phyloP scores from a whole-genome alignment of 164 flowering plant genomes.

The Chimonanthus salicifolius region DNA sequence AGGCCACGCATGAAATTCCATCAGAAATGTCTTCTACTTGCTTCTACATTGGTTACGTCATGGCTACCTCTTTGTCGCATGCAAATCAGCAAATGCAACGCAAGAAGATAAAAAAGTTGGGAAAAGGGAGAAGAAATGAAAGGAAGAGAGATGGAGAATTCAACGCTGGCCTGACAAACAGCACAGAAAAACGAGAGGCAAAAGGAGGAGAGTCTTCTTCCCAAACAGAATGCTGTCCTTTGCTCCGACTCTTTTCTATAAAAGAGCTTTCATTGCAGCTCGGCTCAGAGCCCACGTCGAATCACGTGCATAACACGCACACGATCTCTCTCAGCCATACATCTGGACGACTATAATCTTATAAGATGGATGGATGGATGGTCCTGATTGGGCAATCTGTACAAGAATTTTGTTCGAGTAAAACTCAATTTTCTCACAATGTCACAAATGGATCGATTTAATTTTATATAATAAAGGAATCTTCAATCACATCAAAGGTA shows the following conservation, averaged over 20 bases:
- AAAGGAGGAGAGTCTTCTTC: background rate
- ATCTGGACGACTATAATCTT: too few relatives aligned
- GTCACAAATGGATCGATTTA: too few relatives aligned
- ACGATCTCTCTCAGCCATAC: too few relatives aligned
- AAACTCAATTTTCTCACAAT: too few relatives aligned
- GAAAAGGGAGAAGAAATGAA: background rate
- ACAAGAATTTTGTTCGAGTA: too few relatives aligned
- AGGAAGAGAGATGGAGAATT: background rate
- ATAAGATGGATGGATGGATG: too few relatives aligned
- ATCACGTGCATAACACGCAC: background rate
- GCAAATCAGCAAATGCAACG: background rate
- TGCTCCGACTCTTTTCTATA: background rate
- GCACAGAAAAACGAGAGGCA: background rate
- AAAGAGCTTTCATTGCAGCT: background rate
- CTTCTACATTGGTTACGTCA: background rate
- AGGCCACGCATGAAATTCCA: background rate
- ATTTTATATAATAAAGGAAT: too few relatives aligned
- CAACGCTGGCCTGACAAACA: background rate
- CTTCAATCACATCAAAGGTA: too few relatives aligned
- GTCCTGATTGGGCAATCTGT: too few relatives aligned
- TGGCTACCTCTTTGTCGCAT: background rate
- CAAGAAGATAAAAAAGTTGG: background rate
- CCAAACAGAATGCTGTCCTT: background rate
- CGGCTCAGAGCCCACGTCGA: background rate
- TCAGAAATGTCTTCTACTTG: background rate